Conservation (phyloP, 805 yeast species). For the Kuraishia ogatae region DNA sequence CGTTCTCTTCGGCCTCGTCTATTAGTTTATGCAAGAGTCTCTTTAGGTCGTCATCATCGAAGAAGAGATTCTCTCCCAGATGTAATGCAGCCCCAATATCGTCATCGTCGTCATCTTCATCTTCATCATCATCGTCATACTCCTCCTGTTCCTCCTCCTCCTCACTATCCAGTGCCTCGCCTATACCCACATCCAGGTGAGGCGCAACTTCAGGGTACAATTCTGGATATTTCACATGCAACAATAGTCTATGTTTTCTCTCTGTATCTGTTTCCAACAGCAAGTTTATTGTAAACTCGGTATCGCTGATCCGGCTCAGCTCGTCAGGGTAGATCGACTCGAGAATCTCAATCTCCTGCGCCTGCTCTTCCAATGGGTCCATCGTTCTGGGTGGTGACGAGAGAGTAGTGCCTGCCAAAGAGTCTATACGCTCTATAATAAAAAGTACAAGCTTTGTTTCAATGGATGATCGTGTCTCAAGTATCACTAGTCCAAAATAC, state of each 20-base stretch:
- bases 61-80: constrained; percentile 49
- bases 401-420: neutral
- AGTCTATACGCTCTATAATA: neutral
- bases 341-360: constrained; percentile 82
- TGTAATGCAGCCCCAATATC: constrained; percentile 33
- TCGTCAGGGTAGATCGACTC: constrained; percentile 94
- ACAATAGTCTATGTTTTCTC: constrained; percentile 42
- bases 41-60: constrained; percentile 39
- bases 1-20: constrained; percentile 62
- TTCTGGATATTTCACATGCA: constrained; percentile 67
- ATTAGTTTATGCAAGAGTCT: constrained; percentile 29
- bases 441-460: no score
- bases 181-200: constrained; percentile 32
- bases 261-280: constrained; percentile 60
- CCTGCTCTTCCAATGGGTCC: constrained; percentile 80
- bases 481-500: neutral
- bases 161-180: constrained; percentile 20
- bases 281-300: constrained; percentile 49
- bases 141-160: constrained; percentile 22
- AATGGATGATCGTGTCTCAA: no score
- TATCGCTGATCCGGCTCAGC: constrained; percentile 35
- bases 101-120: constrained; percentile 29
- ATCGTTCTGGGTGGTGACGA: constrained; percentile 21
- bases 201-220: constrained; percentile 80
- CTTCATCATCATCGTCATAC: constrained; percentile 35